Base-by-base conservation (phyloP, 1,139 yeast genomes). In the Kodamaea ohmeri region DNA sequence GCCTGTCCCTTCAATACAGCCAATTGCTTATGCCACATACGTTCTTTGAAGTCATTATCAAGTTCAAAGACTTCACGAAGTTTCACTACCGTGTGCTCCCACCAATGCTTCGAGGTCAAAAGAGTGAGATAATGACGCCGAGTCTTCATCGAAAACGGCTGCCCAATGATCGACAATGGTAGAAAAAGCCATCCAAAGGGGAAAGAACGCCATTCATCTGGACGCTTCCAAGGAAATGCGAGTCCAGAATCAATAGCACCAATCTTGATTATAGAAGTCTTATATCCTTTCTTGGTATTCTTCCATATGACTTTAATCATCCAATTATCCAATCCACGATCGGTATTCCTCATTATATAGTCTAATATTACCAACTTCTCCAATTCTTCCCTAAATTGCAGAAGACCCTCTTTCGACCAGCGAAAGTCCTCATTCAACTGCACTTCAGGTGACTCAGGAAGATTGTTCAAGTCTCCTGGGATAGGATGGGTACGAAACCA, bases 191-290 rank as follows among this genome's bases (percentile, higher is more conserved):
- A 83, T 0, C 92, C 92, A 59, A 76, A 83, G 0, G 92, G 92
- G 48, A 81, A 83, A 1, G 87, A 80, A 39, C 92, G 61, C 89
- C 90, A 83, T 51, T 82, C 89, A 55, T 83, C 86, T 0, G 92
- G 92, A 47, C 82, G 87, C 50, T 83, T 83, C 90, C 90, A 83
- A 4, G 92, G 92, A 49, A 81, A 83, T 0, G 90, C 74, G 21
- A 83, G 63, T 0, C 90, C 90, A 3, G 87, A 81, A 51, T 83
- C 92, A 36, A 83, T 83, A 0, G 92, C 92, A 2, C 88, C 89
- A 15, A 83, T 67, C 37, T 63, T 69, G n/a, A 83, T 47, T 0
- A 42, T 44, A 0, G 84, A 83, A 9, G 33, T 43, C 12, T 22
- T 33, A 15, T 3, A 14, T 3, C 37, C 39, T 4, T 30, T 40